Evolutionary conservation across 2,329 filamentous ascomycete species (phyloP).

Genomic region (Sclerotinia minor): DNA sequence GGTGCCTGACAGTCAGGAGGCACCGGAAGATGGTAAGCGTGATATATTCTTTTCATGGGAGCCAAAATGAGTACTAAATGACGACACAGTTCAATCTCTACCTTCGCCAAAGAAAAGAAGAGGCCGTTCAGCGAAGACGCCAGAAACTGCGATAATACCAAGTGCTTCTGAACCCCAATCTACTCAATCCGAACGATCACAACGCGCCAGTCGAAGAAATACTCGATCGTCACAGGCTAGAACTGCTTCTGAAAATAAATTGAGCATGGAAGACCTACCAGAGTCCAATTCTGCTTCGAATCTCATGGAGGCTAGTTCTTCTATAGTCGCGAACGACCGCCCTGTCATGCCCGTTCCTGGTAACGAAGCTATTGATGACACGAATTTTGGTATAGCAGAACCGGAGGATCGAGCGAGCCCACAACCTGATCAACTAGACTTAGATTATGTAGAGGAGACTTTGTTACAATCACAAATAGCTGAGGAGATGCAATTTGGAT

Average conservation of each 20-base stretch:
- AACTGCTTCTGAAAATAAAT: slow-evolving; percentile 22
- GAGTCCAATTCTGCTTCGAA: slow-evolving; percentile 4
- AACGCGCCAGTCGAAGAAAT: slow-evolving; percentile 8
- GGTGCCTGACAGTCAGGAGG: slow-evolving; percentile 35
- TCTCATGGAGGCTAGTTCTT: background rate
- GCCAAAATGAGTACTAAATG: background rate
- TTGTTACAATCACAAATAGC: slow-evolving; percentile 23
- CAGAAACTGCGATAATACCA: background rate
- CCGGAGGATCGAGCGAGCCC: background rate
- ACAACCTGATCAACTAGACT: background rate
- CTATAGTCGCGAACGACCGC: background rate
- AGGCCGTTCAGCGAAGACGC: slow-evolving; percentile 24
- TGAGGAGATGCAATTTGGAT: slow-evolving; percentile 16
- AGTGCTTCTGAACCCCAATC: background rate
- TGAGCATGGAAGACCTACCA: background rate
- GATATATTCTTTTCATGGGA: background rate
- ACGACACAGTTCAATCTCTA: background rate
- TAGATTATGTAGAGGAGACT: slow-evolving; percentile 21
- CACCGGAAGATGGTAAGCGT: slow-evolving; percentile 23
- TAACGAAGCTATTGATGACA: slow-evolving; percentile 23
- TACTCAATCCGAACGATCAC: background rate
- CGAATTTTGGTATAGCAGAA: background rate
- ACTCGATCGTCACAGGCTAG: slow-evolving; percentile 20
- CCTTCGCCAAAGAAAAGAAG: slow-evolving; percentile 28
- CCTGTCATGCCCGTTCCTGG: background rate